Percentiles rank a stretch among this genome's conserved stretches.
These are phyloP conservation scores for Posidonia oceanica DNA, from an alignment of 116 monocot genomes.

Conservation along the genomic window DNA sequence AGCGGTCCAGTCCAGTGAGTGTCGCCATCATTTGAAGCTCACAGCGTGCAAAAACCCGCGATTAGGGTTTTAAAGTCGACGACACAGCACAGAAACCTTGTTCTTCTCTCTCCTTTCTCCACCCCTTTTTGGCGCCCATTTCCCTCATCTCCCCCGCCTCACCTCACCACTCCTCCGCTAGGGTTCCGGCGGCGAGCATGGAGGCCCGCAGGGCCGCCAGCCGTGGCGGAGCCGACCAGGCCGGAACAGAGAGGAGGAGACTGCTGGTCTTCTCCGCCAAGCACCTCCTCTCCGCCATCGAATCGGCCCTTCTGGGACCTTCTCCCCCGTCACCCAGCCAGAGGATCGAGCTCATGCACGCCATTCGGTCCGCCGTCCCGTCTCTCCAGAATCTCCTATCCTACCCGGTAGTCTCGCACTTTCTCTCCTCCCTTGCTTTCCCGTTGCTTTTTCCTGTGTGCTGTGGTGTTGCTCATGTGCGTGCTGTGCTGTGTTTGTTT, in stretches of 20 bases:
- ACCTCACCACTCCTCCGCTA: neutral
- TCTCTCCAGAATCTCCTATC: constrained; percentile 45
- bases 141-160: neutral
- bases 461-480: neutral
- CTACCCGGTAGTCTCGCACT: constrained; percentile 32
- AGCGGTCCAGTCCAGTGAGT: no score
- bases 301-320: constrained; percentile 65
- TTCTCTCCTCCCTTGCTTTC: neutral
- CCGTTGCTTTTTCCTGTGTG: neutral
- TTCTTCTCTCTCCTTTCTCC: neutral
- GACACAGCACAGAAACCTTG: neutral
- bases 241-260: neutral
- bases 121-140: neutral
- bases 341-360: constrained; percentile 77
- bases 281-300: constrained; percentile 45
- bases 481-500: constrained; percentile 2
- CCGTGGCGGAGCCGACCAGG: neutral
- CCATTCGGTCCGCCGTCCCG: constrained; percentile 51
- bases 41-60: neutral
- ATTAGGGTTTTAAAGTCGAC: constrained; percentile 8
- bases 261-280: constrained; percentile 38
- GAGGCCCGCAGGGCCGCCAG: neutral
- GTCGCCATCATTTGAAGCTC: neutral
- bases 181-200: neutral
- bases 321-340: constrained; percentile 49